Conservation (phyloP, 495 filamentous ascomycete genomes). For the Aspergillus cristatus region DNA sequence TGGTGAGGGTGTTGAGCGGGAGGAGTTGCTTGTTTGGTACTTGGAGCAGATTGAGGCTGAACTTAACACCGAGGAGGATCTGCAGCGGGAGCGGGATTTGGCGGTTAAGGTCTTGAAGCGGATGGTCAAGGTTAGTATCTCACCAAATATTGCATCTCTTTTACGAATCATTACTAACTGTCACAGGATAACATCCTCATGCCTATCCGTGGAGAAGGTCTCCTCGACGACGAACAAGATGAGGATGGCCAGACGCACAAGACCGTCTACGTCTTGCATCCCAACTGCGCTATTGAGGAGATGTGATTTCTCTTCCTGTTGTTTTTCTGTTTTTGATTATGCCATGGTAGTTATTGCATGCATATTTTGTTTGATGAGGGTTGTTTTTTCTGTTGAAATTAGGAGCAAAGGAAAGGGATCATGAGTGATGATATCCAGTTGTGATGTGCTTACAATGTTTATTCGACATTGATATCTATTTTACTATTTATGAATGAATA, state of each 20-base stretch:
- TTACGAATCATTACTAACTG: background rate
- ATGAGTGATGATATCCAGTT: conserved; percentile 28
- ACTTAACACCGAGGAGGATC: conserved; percentile 68
- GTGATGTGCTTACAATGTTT: too few species aligned
- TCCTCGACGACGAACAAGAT: conserved; percentile 48
- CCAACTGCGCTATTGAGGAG: conserved; percentile 82
- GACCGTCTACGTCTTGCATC: conserved; percentile 85
- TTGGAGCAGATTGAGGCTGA: conserved; percentile 87
- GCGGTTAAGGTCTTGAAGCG: conserved; percentile 86
- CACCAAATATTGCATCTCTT: background rate
- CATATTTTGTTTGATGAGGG: too few species aligned
- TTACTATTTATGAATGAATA: too few species aligned
- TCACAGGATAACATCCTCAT: conserved; percentile 82
- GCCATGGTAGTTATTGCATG: too few species aligned
- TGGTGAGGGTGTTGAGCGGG: conserved; percentile 84
- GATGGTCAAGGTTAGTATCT: conserved; percentile 82
- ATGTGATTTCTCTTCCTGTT: conserved; percentile 23
- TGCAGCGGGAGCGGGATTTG: conserved; percentile 64
- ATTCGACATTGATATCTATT: too few species aligned
- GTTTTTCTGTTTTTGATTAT: conserved; percentile 2
- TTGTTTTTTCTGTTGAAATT: too few species aligned
- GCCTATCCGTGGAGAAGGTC: conserved; percentile 77
- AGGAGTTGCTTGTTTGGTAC: conserved; percentile 84
- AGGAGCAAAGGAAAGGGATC: conserved; percentile 21
- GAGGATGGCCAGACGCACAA: conserved; percentile 39